Conservation (phyloP, 495 filamentous ascomycete genomes). For the Elaphomyces granulatus region DNA sequence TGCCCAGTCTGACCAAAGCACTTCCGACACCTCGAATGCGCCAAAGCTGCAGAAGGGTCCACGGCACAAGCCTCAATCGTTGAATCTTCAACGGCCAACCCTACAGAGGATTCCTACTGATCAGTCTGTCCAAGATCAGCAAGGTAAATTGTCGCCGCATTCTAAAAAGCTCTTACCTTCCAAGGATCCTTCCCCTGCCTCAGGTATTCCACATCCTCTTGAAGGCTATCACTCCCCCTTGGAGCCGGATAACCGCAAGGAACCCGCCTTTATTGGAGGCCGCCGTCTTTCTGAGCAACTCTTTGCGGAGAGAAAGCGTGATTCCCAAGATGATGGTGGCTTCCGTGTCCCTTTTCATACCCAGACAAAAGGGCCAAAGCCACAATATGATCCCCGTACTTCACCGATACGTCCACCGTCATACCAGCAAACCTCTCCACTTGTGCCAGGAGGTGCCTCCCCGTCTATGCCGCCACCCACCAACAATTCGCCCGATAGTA, state of each 20-base stretch:
- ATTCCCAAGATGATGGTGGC: not conserved
- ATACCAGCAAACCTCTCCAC: conserved; percentile 3
- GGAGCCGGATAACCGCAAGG: not conserved
- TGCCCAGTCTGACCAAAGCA: not conserved
- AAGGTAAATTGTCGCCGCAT: not conserved
- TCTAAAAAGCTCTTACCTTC: not conserved
- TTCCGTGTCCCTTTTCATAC: not conserved
- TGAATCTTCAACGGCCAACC: not conserved
- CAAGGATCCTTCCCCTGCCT: not conserved
- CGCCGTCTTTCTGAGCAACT: conserved; percentile 1
- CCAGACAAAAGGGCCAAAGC: not conserved
- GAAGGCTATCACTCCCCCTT: not conserved
- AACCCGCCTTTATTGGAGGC: not conserved
- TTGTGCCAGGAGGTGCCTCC: conserved; percentile 5
- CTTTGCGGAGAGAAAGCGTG: not conserved
- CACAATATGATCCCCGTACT: not conserved
- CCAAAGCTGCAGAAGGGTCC: not conserved
- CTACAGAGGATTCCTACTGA: not conserved
- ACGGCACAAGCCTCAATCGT: not conserved
- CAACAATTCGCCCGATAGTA: conserved; percentile 5
- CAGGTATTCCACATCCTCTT: not conserved
- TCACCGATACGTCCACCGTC: too few species aligned
- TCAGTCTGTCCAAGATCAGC: not conserved
- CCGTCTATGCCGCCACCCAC: conserved; percentile 2
- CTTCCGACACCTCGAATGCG: too few species aligned